Percentiles rank a stretch among this genome's conserved stretches.
These are phyloP conservation scores for Gloeostereum incarnatum DNA, from an alignment of 768 basidiomycete genomes.

Conservation along the genomic window DNA sequence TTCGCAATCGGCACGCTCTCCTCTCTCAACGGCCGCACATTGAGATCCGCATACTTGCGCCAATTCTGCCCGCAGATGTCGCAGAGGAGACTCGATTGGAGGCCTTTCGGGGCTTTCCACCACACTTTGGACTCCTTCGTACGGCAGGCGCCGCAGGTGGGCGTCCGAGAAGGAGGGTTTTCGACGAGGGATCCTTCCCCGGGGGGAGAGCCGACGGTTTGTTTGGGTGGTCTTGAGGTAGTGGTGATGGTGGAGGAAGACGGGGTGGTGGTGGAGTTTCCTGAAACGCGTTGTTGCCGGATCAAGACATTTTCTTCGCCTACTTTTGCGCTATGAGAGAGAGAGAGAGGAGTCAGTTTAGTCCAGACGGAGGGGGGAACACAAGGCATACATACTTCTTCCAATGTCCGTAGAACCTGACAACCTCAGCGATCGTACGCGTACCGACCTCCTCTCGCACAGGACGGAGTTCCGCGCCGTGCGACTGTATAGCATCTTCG, in stretches of 20 bases:
- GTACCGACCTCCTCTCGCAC: constrained; percentile 68
- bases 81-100: constrained; percentile 72
- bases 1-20: constrained; percentile 40
- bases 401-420: constrained; percentile 81
- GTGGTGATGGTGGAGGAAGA: constrained; percentile 16
- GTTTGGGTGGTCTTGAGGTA: constrained; percentile 35
- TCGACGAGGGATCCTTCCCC: constrained; percentile 75
- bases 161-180: constrained; percentile 42
- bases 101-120: constrained; percentile 91
- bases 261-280: constrained; percentile 22
- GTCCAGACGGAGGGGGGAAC: not conserved
- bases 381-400: constrained; percentile 48
- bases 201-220: constrained; percentile 46
- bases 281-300: too few relatives aligned
- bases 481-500: constrained; percentile 62
- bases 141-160: constrained; percentile 76
- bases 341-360: constrained; percentile 7
- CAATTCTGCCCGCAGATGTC: constrained; percentile 82
- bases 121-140: constrained; percentile 71
- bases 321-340: constrained; percentile 42
- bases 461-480: constrained; percentile 73
- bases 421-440: constrained; percentile 65
- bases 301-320: constrained; percentile 58
- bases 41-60: constrained; percentile 90
- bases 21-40: constrained; percentile 63